Evolutionary conservation across 129 eudicot species (phyloP).

Genomic region (Pseudognaphalium luteoalbum): DNA sequence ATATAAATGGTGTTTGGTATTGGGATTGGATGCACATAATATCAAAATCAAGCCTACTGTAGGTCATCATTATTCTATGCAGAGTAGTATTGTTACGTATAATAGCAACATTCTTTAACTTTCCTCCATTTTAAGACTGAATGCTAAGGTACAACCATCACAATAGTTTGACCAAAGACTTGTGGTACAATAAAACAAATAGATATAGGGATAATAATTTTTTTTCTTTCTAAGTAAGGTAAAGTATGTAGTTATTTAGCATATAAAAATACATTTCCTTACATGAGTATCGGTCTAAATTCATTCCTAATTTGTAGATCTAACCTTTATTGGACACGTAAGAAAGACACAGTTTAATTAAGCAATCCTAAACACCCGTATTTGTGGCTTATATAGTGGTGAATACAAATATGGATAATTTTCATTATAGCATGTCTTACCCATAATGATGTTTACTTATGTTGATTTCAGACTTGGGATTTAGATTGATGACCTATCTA

Average conservation of each 20-base stretch:
- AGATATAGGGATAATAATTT: no score
- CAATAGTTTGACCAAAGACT: no score
- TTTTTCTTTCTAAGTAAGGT: no score
- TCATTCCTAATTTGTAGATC: no score
- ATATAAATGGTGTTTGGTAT: neutral
- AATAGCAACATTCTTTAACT: no score
- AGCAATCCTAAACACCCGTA: neutral
- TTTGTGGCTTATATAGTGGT: no score
- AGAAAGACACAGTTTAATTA: neutral
- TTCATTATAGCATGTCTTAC: neutral
- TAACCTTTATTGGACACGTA: neutral
- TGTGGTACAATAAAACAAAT: no score
- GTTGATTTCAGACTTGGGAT: constrained; percentile 60
- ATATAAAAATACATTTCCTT: neutral
- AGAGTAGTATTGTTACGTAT: no score
- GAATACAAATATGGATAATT: neutral
- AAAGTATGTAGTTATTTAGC: neutral
- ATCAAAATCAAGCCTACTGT: no score
- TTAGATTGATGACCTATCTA: constrained; percentile 44
- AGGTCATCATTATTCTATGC: no score
- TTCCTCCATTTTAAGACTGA: no score
- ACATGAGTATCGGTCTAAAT: neutral
- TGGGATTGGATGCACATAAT: neutral
- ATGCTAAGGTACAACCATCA: no score
- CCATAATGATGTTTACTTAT: neutral